These are phyloP conservation scores for Phoenix dactylifera DNA, from an alignment of 176 grass and related monocot genomes.

Conservation along the genomic window DNA sequence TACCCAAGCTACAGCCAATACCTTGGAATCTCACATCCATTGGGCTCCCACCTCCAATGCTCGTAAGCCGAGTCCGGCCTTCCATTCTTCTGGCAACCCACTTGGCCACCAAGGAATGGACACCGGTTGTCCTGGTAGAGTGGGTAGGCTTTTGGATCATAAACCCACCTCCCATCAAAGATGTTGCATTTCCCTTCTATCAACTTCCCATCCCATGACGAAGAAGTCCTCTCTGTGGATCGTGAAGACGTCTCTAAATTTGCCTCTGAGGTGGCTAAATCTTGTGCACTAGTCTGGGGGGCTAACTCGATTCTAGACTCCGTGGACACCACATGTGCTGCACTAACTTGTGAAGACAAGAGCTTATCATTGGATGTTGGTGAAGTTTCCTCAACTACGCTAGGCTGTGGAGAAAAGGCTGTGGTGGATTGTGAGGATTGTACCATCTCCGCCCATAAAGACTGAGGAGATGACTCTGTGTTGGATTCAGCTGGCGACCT, in stretches of 20 bases:
- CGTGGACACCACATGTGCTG: too few relatives aligned
- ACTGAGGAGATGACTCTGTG: too few relatives aligned
- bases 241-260: neutral
- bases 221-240: neutral
- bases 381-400: too few relatives aligned
- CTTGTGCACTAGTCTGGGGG: too few relatives aligned
- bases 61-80: constrained; percentile 48
- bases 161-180: constrained; percentile 45
- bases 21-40: constrained; percentile 13
- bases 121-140: constrained; percentile 43
- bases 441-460: too few relatives aligned
- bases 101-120: constrained; percentile 58
- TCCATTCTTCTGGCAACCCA: constrained; percentile 49
- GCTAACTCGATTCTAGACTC: too few relatives aligned
- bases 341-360: too few relatives aligned
- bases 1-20: neutral
- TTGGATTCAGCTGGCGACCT: too few relatives aligned
- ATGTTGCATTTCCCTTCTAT: constrained; percentile 23
- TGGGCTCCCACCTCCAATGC: constrained; percentile 54
- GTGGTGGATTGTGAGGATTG: too few relatives aligned
- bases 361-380: too few relatives aligned
- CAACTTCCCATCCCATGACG: neutral
- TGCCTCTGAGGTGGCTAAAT: too few relatives aligned
- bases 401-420: too few relatives aligned
- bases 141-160: constrained; percentile 27